Evolutionary conservation across 331 rosid species (phyloP).

Genomic region (Quercus phellos): DNA sequence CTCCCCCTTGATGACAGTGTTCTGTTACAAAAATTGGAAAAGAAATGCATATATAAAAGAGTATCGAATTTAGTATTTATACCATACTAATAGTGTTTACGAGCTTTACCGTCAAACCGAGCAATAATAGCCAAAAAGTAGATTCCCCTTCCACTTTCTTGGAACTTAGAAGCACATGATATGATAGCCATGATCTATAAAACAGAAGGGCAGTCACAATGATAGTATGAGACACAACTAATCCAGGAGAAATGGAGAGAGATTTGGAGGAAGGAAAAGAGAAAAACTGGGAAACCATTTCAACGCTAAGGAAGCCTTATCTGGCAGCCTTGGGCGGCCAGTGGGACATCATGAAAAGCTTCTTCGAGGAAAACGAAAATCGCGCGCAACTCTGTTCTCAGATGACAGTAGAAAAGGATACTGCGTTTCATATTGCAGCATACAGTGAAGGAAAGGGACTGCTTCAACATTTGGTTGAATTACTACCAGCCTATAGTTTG

Average conservation of each 20-base stretch:
- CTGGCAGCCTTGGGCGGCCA: background rate
- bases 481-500: background rate
- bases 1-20: no score
- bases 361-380: background rate
- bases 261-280: background rate
- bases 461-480: background rate
- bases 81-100: background rate
- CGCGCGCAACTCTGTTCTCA: background rate
- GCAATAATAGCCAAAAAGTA: conserved; percentile 1
- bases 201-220: background rate
- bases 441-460: background rate
- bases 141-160: background rate
- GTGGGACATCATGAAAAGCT: background rate
- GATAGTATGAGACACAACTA: background rate
- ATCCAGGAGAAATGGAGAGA: background rate
- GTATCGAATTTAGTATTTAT: background rate
- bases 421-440: conserved; percentile 3
- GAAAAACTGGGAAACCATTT: no score
- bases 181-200: background rate
- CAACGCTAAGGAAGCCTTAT: background rate
- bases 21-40: no score
- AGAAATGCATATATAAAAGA: no score
- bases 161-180: background rate
- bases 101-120: conserved; percentile 1
- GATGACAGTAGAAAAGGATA: background rate